Percentiles rank a stretch among this genome's conserved stretches.
These are phyloP conservation scores for Arthrobotrys pseudoclavata DNA, from an alignment of 2,329 filamentous ascomycete genomes.

Conservation along the genomic window DNA sequence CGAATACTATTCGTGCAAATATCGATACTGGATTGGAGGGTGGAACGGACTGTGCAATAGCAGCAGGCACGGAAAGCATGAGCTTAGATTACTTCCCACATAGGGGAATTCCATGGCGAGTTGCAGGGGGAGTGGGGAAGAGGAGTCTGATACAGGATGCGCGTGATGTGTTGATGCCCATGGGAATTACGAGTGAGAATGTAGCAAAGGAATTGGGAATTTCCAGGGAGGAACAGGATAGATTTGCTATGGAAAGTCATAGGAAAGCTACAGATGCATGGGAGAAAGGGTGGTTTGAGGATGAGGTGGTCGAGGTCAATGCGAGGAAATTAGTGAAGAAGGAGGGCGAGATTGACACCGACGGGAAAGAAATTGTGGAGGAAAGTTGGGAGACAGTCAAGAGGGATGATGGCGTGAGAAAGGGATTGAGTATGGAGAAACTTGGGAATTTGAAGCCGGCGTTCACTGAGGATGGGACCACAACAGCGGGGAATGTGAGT, in stretches of 20 bases:
- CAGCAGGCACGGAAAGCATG: conserved; percentile 96
- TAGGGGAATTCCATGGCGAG: conserved; percentile 55
- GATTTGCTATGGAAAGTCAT: conserved; percentile 82
- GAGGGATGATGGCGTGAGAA: conserved; percentile 85
- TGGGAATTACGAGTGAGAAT: conserved; percentile 92
- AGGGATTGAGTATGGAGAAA: conserved; percentile 76
- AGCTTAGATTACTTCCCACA: conserved; percentile 68
- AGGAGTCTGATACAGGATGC: conserved; percentile 77
- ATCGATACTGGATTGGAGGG: conserved; percentile 66
- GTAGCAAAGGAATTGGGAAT: conserved; percentile 84
- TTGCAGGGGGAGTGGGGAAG: conserved; percentile 64
- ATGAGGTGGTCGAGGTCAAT: conserved; percentile 83
- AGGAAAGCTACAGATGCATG: conserved; percentile 79
- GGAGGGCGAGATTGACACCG: conserved; percentile 69
- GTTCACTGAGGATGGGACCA: conserved; percentile 80
- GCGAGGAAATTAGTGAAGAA: conserved; percentile 73
- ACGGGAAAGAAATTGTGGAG: conserved; percentile 69
- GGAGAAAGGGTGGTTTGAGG: conserved; percentile 77
- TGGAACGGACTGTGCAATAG: conserved; percentile 80
- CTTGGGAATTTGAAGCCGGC: conserved; percentile 86
- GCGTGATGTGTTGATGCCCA: conserved; percentile 90
- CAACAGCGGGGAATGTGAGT: conserved; percentile 82
- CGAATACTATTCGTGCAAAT: conserved; percentile 77
- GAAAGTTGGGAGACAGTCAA: conserved; percentile 75
- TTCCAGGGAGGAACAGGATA: conserved; percentile 81